phyloP scores from a whole-genome alignment of 2,329 filamentous ascomycete genomes.

The Clonostachys chloroleuca region DNA sequence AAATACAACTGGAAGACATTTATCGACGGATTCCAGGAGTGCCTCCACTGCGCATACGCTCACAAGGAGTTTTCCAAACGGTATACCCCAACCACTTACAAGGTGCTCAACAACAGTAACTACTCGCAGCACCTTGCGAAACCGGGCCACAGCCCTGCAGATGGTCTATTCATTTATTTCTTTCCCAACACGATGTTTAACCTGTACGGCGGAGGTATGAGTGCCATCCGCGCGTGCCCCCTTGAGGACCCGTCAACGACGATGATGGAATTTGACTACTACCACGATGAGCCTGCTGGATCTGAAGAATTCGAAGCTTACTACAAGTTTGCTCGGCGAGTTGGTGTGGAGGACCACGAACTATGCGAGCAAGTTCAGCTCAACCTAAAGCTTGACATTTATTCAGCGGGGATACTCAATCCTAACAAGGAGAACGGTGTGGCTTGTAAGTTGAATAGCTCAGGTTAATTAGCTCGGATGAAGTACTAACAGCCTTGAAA shows the following conservation, averaged over 20 bases:
- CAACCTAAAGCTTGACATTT: neutral
- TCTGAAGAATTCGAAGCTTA: neutral
- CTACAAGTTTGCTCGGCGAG: neutral
- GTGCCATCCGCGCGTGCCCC: constrained; percentile 49
- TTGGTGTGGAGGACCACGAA: neutral
- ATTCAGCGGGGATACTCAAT: neutral
- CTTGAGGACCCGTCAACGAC: constrained; percentile 41
- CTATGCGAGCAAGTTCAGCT: neutral
- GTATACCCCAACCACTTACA: constrained; percentile 51
- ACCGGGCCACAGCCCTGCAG: constrained; percentile 38
- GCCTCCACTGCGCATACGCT: constrained; percentile 54
- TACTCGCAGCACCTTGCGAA: constrained; percentile 53
- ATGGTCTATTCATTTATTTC: constrained; percentile 53
- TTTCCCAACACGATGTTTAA: constrained; percentile 52
- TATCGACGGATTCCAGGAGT: constrained; percentile 55
- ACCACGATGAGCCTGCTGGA: neutral
- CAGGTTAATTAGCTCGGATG: neutral
- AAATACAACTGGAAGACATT: constrained; percentile 58
- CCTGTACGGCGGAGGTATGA: constrained; percentile 55
- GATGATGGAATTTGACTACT: constrained; percentile 36
- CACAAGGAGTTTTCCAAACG: constrained; percentile 50
- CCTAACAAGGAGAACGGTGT: neutral
- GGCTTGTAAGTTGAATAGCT: neutral
- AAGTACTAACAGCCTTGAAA: neutral
- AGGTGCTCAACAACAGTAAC: constrained; percentile 47